Percentiles rank a stretch among this genome's conserved stretches.
phyloP scores from a whole-genome alignment of 106 monocot genomes.

The Apostasia ramifera region DNA sequence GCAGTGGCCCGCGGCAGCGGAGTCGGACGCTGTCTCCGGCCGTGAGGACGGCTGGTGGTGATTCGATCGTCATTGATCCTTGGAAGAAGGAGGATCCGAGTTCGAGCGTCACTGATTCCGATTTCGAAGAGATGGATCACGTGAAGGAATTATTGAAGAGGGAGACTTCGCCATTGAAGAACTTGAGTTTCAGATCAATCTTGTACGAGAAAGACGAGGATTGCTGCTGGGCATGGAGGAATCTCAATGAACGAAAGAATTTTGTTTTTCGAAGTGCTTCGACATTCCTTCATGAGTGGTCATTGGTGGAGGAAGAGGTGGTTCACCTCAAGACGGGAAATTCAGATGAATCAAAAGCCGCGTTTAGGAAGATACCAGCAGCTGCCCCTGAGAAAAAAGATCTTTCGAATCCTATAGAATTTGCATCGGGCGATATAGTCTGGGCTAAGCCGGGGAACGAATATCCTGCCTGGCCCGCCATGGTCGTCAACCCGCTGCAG shows the following conservation, averaged over 20 bases:
- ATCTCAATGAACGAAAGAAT: slow-evolving; percentile 18
- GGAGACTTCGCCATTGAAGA: not conserved
- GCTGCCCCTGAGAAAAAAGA: slow-evolving; percentile 8
- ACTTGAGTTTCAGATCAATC: not conserved
- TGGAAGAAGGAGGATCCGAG: slow-evolving; percentile 55
- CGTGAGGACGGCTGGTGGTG: slow-evolving; percentile 41
- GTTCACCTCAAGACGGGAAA: not conserved
- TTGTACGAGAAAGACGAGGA: slow-evolving; percentile 26
- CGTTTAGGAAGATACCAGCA: not conserved
- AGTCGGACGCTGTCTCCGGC: slow-evolving; percentile 23
- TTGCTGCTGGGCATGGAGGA: slow-evolving; percentile 30
- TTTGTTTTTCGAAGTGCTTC: slow-evolving; percentile 27
- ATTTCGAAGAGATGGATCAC: slow-evolving; percentile 9
- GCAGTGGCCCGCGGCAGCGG: slow-evolving; percentile 34
- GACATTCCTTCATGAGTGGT: slow-evolving; percentile 20
- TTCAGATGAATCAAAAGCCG: not conserved
- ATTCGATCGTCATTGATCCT: slow-evolving; percentile 63
- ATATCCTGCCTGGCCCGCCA: slow-evolving; percentile 76
- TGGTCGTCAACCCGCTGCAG: slow-evolving; percentile 49
- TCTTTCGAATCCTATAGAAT: slow-evolving; percentile 18
- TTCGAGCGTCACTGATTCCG: slow-evolving; percentile 14
- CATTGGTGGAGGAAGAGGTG: not conserved
- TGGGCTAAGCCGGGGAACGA: slow-evolving; percentile 77
- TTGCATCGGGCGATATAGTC: slow-evolving; percentile 68
- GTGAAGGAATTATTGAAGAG: not conserved